phyloP scores from a whole-genome alignment of 345 rosid species.

The Eucalyptus coolabah region DNA sequence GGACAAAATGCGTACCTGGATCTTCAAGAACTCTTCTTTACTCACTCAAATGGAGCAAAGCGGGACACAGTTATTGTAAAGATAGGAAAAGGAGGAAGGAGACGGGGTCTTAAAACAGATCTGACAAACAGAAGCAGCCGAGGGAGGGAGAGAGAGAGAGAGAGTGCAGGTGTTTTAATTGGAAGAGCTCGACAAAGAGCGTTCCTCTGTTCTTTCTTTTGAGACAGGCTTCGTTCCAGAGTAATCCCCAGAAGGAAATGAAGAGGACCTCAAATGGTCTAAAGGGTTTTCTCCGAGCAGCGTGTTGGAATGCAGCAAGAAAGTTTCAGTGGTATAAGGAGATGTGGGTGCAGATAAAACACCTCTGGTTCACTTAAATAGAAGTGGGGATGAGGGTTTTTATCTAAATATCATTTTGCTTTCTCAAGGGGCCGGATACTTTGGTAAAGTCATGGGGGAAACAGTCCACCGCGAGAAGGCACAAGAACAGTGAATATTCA shows the following conservation, averaged over 20 bases:
- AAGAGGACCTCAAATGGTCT: background rate
- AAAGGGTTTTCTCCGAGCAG: background rate
- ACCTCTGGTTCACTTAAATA: background rate
- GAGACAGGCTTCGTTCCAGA: background rate
- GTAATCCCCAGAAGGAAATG: background rate
- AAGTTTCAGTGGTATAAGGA: background rate
- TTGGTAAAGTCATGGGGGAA: background rate
- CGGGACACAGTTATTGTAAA: background rate
- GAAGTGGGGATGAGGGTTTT: background rate
- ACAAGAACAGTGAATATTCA: background rate
- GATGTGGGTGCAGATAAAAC: slow-evolving; percentile 3
- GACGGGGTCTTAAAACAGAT: background rate
- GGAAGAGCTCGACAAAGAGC: background rate
- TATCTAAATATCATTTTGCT: background rate
- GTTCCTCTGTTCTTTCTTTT: no score
- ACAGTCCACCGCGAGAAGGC: background rate
- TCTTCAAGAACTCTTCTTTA: slow-evolving; percentile 96
- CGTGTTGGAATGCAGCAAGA: background rate
- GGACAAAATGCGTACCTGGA: slow-evolving; percentile 43
- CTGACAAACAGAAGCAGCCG: background rate
- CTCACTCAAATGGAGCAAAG: slow-evolving; percentile 15
- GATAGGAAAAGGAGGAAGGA: background rate
- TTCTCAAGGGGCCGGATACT: background rate
- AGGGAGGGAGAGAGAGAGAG: background rate
- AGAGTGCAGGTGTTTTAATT: background rate